Evolutionary conservation across 2,329 filamentous ascomycete genomes (phyloP).

Genomic region (Aspergillus ustus): DNA sequence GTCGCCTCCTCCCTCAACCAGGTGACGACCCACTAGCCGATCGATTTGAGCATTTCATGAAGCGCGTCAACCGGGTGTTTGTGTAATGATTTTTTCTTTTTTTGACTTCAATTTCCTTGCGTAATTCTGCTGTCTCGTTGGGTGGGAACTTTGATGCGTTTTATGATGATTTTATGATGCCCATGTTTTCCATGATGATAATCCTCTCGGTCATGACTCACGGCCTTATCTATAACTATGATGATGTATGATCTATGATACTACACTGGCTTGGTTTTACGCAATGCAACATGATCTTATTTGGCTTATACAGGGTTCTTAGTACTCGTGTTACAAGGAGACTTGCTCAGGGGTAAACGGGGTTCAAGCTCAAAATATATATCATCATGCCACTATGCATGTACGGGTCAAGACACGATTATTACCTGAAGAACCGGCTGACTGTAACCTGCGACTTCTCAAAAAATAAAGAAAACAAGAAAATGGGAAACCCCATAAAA

Average conservation of each 20-base stretch:
- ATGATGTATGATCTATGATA: not conserved
- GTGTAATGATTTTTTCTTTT: conserved; percentile 21
- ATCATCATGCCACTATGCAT: too few relatives aligned
- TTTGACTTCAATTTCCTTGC: not conserved
- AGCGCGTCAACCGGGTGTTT: conserved; percentile 33
- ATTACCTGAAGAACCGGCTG: too few relatives aligned
- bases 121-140: not conserved
- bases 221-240: not conserved
- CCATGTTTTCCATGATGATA: not conserved
- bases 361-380: too few relatives aligned
- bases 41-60: conserved; percentile 42
- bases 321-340: not conserved
- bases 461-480: too few relatives aligned
- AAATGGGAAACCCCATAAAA: too few relatives aligned
- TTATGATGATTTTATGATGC: not conserved
- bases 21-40: conserved; percentile 40
- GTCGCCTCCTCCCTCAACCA: conserved; percentile 40
- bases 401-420: too few relatives aligned
- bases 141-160: not conserved
- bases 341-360: too few relatives aligned
- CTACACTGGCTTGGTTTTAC: not conserved
- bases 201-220: conserved; percentile 1
- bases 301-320: not conserved
- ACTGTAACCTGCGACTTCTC: too few relatives aligned
- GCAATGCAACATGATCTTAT: not conserved